Evolutionary conservation across 108 stramenopile genomes (phyloP), one percentile per base, ranked within the genome.

Genomic region (Schizochytrium sp.): DNA sequence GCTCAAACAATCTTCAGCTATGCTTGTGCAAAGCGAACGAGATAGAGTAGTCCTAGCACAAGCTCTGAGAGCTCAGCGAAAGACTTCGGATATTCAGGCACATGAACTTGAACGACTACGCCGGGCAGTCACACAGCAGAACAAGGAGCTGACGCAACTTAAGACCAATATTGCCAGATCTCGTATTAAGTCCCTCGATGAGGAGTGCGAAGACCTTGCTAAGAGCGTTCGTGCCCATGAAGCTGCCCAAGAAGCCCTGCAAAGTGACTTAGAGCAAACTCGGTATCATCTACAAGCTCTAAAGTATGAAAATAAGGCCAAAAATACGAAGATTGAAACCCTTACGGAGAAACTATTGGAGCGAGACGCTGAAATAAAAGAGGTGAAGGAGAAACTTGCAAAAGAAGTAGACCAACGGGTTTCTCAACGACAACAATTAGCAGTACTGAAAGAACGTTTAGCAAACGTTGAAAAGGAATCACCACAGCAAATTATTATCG

Each of bases 41-140:
- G 76, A 83, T 53, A 49, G 53, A 50, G 76, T 83, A 10, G 64
- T 69, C 5, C 64, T 69, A 15, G 64, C 64, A 38, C 40, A 69
- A 44, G 64, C 64, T 1, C 64, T 69, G 10, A 38, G 64, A 38
- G 15, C 0, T 7, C 64, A 69, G 7, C 45, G 40, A 2, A 28
- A 56, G 5, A 83, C 10, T 10, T 13, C 76, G 49, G 15, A 47
- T n/a, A 1, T 47, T 5, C 76, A 83, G 28, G 76, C 50, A 7
- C 12, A 47, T 7, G 76, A 83, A 10, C n/a, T 83, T 50, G 2
- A n/a, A 17, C 28, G 55, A 2, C 64, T 69, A 38, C 64, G 64
- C 0, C 64, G 3, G 0, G 28, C 28, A 28, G 28, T 28, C 28
- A 28, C 28, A 28, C 28, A 28, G 28, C 28, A 28, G 28, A 28